A percentile compares a stretch with the other conserved stretches of the same genome.
phyloP scores from a whole-genome alignment of 1,284 basidiomycete species.

The Dichomitus squalens region DNA sequence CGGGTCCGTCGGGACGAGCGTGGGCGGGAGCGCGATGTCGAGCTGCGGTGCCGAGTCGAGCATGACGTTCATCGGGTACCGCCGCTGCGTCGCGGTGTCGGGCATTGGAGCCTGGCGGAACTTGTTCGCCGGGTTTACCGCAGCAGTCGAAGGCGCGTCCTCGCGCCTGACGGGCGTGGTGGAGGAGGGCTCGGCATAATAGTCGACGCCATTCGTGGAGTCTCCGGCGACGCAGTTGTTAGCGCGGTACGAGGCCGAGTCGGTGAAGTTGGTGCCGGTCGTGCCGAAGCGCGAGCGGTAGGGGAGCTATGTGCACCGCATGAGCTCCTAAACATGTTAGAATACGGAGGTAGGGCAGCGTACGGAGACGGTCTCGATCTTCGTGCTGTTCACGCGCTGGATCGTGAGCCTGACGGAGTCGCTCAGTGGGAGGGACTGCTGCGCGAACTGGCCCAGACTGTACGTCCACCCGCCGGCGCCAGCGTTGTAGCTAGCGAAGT shows the following conservation, averaged over 20 bases:
- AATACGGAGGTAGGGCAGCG: slow-evolving; percentile 11
- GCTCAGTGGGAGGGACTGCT: slow-evolving; percentile 53
- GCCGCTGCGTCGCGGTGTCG: slow-evolving; percentile 36
- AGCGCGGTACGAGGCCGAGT: slow-evolving; percentile 50
- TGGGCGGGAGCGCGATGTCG: slow-evolving; percentile 53
- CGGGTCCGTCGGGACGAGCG: slow-evolving; percentile 43
- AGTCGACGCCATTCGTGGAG: slow-evolving; percentile 60
- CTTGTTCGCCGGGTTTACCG: slow-evolving; percentile 32
- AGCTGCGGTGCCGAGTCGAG: slow-evolving; percentile 48
- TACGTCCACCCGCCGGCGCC: slow-evolving; percentile 53
- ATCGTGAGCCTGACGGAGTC: slow-evolving; percentile 55
- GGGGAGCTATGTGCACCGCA: slow-evolving; percentile 43
- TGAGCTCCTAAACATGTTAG: background rate
- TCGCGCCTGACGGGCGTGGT: no score
- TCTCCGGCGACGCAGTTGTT: slow-evolving; percentile 62
- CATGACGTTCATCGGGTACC: slow-evolving; percentile 50
- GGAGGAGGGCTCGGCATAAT: slow-evolving; percentile 26
- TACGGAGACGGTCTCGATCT: slow-evolving; percentile 48
- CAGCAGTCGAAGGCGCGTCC: background rate
- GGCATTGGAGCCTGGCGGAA: slow-evolving; percentile 52
- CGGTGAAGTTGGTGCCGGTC: slow-evolving; percentile 47
- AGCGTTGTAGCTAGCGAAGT: slow-evolving; percentile 43
- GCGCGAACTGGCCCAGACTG: slow-evolving; percentile 63
- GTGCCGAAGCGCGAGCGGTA: slow-evolving; percentile 57
- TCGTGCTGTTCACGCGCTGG: slow-evolving; percentile 43